Evolutionary conservation across 768 basidiomycete species (phyloP), one percentile per base, ranked within the genome.

Genomic region (Russula brevipes): DNA sequence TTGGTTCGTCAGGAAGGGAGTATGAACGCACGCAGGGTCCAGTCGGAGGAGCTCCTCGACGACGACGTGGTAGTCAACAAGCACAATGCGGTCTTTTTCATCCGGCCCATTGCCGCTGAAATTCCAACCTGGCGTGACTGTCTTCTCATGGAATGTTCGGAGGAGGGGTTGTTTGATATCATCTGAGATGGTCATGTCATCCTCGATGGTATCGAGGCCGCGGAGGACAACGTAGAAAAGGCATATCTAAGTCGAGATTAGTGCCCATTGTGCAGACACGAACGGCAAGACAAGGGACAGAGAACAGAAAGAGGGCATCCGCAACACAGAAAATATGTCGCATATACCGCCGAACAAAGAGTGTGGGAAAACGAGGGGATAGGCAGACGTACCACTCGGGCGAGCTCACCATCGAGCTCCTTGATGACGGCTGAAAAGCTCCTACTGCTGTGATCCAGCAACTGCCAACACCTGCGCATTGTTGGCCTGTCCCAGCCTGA

Each of bases 121-220:
- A 17, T 78, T 86, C 94, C 94, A 98, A 31, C 93, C 94, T 0
- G 89, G 86, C 4, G 85, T 84, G 30, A 88, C 77, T 5, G 89
- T 87, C 69, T 88, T 84, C 69, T 85, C 74, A 76, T 95, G 88
- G 76, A 98, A 94, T 1, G 84, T 76, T 10, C 91, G 85, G 39
- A 99, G 80, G 35, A 98, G 70, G 3, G 91, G 88, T 58, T 94
- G 91, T 73, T 99, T 99, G 69, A 87, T 74, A 17, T 84, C 77
- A 74, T 94, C 91, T 0, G 91, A 81, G 60, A 99, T 84, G 0
- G 94, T 91, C 94, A 98, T 98, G 77, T 99, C 96, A 74, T 99
- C 96, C 74, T 98, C 96, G 66, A 99, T 84, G 4, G 96, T 99
- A 74, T 99, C 96, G n/a, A 98, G 79, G 5, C 86, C 97, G 24